phyloP scores from a whole-genome alignment of 371 early-diverging fungal species.

The Mortierella sp. region DNA sequence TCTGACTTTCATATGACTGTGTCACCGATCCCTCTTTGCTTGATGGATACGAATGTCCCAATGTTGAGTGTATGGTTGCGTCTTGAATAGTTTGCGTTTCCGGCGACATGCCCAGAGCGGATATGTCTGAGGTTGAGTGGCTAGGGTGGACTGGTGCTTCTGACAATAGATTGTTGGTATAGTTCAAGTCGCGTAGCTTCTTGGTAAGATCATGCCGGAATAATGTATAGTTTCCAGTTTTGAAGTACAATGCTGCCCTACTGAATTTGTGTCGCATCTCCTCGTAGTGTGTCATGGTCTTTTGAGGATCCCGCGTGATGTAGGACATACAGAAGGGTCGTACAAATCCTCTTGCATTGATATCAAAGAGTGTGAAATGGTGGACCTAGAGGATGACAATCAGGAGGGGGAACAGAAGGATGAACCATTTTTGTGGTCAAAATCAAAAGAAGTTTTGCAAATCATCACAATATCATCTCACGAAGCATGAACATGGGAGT shows the following conservation, averaged over 20 bases:
- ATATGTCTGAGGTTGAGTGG: not conserved
- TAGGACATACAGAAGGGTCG: slow-evolving; percentile 68
- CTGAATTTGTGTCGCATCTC: slow-evolving; percentile 47
- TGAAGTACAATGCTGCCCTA: slow-evolving; percentile 61
- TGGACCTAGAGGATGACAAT: slow-evolving; percentile 60
- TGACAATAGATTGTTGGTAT: slow-evolving; percentile 58
- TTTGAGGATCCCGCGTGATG: slow-evolving; percentile 63
- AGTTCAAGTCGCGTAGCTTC: slow-evolving; percentile 62
- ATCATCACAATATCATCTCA: too few relatives aligned
- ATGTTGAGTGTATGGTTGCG: slow-evolving; percentile 4
- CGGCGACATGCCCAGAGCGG: not conserved
- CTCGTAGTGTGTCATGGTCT: slow-evolving; percentile 60
- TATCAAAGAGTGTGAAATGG: slow-evolving; percentile 68
- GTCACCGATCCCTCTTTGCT: not conserved
- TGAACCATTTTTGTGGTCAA: too few relatives aligned
- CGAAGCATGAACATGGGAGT: too few relatives aligned
- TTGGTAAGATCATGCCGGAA: slow-evolving; percentile 64
- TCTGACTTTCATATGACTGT: not conserved
- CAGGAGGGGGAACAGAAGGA: too few relatives aligned
- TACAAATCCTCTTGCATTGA: slow-evolving; percentile 68
- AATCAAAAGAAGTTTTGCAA: too few relatives aligned
- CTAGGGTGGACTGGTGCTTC: slow-evolving; percentile 23
- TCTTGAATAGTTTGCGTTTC: slow-evolving; percentile 11
- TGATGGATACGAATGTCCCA: slow-evolving; percentile 4
- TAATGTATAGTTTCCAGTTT: slow-evolving; percentile 66